Base-by-base conservation (phyloP, 345 rosid genomes). In the Lagerstroemia speciosa region DNA sequence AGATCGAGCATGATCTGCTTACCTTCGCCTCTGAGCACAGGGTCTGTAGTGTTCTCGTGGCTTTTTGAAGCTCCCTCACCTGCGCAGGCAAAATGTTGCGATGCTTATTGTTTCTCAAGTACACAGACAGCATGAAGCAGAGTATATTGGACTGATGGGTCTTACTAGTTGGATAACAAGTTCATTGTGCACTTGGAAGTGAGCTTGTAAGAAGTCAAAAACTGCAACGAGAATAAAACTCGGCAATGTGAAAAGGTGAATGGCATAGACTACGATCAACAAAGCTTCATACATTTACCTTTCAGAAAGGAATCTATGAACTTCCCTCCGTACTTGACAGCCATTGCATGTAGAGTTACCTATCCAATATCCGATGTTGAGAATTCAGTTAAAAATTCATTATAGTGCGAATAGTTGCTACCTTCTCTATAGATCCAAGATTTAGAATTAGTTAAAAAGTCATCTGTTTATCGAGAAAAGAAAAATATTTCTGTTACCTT, bases 1-100 rank as follows among this genome's bases (percentile, higher is more conserved):
- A 29, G 55, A 38, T 34, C 34, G 46, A 67, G 41, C 43, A 22
- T 19, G 52, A 32, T n/a, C 65, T 16, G 69, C 81, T 77, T 70
- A 91, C 96, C 92, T 91, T 91, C 70, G 96, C 98, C 80, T 92
- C 98, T 66, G 92, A 89, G 76, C 96, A 92, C 17, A 89, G 65
- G 64, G 95, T 86, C 83, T 92, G 98, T 74, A 89, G 81, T 34
- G 90, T 89, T 79, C 93, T 83, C 69, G 93, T 92, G 62, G 93
- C 98, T 79, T 86, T 92, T 67, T 92, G 96, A 72, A 92, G 90
- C 74, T 89, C 96, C 75, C 69, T 89, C 67, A 92, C 87, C 96
- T 92, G 3, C 5, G 16, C 14, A 29, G 33, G 19, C 33, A 27
- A 9, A 29, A 57, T 26, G 2, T 15, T 12, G 32, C 62, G 9